Conservation (phyloP, 306 rosid genomes). For the Glycyrrhiza uralensis region DNA sequence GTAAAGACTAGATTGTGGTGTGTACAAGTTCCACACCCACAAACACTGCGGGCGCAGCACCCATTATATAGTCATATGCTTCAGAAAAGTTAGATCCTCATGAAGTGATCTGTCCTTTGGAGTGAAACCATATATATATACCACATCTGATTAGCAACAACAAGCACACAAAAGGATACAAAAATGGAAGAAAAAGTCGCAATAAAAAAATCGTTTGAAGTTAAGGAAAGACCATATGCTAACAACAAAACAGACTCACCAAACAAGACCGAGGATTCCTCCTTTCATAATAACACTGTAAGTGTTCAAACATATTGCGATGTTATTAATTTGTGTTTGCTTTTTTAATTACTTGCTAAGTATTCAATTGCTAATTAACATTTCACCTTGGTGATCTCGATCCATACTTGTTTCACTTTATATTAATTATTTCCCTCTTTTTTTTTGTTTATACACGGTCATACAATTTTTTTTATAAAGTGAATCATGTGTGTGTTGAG, state of each 20-base stretch:
- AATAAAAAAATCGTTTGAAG: constrained; percentile 10
- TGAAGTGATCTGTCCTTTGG: too few relatives aligned
- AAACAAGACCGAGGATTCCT: neutral
- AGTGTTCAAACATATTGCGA: neutral
- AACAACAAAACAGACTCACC: neutral
- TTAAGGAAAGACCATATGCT: constrained; percentile 22
- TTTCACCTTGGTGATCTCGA: neutral
- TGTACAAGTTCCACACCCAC: constrained; percentile 8
- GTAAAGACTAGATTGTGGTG: constrained; percentile 18
- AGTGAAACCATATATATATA: neutral
- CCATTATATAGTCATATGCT: constrained; percentile 13
- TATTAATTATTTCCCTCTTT: neutral
- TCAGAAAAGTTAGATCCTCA: neutral
- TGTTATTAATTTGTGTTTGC: neutral
- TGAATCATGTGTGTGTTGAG: too few relatives aligned
- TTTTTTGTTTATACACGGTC: neutral
- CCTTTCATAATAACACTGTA: constrained; percentile 11
- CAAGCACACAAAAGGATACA: neutral
- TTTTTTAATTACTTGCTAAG: neutral
- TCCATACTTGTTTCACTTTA: neutral
- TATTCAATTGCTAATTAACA: neutral
- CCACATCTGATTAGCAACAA: neutral
- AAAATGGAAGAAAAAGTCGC: constrained; percentile 35
- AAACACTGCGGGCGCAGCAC: neutral
- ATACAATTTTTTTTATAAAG: neutral